Percentiles rank a stretch among this genome's conserved stretches.
Evolutionary conservation across 1,139 yeast species (phyloP).

Genomic region (Saccharomycopsis hybrid): DNA sequence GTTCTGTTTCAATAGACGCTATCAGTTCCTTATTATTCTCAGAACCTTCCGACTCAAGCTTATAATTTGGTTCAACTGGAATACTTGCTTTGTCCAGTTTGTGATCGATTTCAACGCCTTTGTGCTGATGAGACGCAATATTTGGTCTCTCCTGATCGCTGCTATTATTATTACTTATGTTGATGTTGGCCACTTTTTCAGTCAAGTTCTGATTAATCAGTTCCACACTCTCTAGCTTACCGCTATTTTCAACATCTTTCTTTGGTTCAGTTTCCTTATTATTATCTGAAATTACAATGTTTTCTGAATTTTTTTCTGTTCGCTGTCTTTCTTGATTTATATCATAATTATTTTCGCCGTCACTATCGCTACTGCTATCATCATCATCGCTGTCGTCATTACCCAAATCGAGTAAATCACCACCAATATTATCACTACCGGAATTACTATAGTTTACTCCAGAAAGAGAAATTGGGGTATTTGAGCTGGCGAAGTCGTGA

Average conservation of each 20-base stretch:
- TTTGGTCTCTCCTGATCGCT: no score
- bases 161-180: no score
- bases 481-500: neutral
- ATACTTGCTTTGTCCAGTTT: neutral
- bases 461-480: constrained; percentile 3
- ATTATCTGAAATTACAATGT: neutral
- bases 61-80: neutral
- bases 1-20: neutral
- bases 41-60: neutral
- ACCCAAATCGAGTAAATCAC: neutral
- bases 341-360: constrained; percentile 2
- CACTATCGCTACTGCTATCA: constrained; percentile 6
- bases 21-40: neutral
- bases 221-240: no score
- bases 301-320: no score
- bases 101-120: no score
- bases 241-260: neutral
- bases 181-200: no score
- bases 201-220: no score
- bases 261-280: constrained; percentile 2
- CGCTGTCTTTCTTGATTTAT: neutral
- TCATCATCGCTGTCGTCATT: constrained; percentile 1
- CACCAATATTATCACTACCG: neutral
- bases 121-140: no score
- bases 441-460: constrained; percentile 15